Evolutionary conservation across 1,284 basidiomycete genomes (phyloP).

Genomic region (Gymnopus androsaceus): DNA sequence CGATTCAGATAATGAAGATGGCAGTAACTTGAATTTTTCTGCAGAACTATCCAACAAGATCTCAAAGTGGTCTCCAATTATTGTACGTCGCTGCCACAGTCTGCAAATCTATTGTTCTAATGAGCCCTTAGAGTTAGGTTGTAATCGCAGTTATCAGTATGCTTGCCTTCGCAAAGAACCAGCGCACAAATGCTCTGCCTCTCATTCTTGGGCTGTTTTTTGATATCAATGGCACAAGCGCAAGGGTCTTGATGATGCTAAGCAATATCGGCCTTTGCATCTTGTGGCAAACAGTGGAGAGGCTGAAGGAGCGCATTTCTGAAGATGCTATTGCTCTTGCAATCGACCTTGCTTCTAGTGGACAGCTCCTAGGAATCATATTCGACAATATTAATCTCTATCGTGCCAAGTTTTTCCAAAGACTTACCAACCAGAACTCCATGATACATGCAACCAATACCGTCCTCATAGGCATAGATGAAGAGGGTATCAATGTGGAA

Average conservation of each 20-base stretch:
- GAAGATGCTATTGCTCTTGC: slow-evolving; percentile 18
- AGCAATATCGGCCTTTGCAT: too few species aligned
- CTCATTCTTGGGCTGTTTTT: slow-evolving; percentile 20
- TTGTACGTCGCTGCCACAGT: too few species aligned
- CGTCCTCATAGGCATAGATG: too few species aligned
- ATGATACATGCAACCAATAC: slow-evolving; percentile 18
- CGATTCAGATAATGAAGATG: too few species aligned
- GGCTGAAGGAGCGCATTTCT: slow-evolving; percentile 3
- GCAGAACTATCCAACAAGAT: too few species aligned
- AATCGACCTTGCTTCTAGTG: slow-evolving; percentile 13
- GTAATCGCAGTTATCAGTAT: slow-evolving; percentile 38
- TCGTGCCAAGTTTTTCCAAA: slow-evolving; percentile 18
- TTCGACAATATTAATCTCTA: slow-evolving; percentile 25
- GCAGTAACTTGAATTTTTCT: too few species aligned
- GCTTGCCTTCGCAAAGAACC: slow-evolving; percentile 46
- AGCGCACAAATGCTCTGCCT: too few species aligned
- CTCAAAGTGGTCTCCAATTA: too few species aligned
- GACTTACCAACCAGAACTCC: slow-evolving; percentile 19
- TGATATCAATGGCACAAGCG: slow-evolving; percentile 41
- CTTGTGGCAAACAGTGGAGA: too few species aligned
- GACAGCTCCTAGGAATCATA: slow-evolving; percentile 12
- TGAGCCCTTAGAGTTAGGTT: slow-evolving; percentile 24
- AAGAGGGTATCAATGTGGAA: too few species aligned
- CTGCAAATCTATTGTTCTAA: slow-evolving; percentile 39
- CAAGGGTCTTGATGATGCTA: too few species aligned